Conservation (phyloP, 148 eudicot species). For the Linanthus parryae region DNA sequence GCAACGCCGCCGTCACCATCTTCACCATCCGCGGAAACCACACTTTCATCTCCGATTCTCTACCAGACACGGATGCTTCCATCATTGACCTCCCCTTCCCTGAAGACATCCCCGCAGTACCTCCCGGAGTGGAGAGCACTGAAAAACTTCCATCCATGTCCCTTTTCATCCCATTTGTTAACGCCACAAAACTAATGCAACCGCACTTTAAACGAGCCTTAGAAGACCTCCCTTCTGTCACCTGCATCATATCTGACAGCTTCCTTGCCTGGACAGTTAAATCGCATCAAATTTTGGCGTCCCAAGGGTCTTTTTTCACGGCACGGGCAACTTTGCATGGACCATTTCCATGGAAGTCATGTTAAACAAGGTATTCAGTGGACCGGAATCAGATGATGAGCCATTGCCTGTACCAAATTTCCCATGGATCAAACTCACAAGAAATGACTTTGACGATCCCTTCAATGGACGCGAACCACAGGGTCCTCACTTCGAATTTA, state of each 20-base stretch:
- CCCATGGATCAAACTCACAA: neutral
- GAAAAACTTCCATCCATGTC: constrained; percentile 13
- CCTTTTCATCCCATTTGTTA: neutral
- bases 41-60: constrained; percentile 3
- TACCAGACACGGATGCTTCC: neutral
- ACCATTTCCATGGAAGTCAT: neutral
- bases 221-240: neutral
- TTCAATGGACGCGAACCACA: neutral
- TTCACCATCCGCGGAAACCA: constrained; percentile 5
- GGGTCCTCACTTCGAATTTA: neutral
- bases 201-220: neutral
- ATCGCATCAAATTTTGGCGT: constrained; percentile 6
- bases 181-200: neutral
- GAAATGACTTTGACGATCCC: neutral
- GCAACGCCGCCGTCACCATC: constrained; percentile 8
- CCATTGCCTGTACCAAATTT: neutral
- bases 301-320: constrained; percentile 1
- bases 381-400: neutral
- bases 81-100: constrained; percentile 6
- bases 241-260: constrained; percentile 1
- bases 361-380: neutral
- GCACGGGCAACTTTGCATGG: constrained; percentile 1
- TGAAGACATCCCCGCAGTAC: neutral
- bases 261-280: constrained; percentile 6
- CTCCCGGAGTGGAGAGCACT: constrained; percentile 9